Percentiles rank a stretch among this genome's conserved stretches.
These are phyloP conservation scores for Podospora appendiculata DNA, from an alignment of 495 filamentous ascomycete species.

Conservation along the genomic window DNA sequence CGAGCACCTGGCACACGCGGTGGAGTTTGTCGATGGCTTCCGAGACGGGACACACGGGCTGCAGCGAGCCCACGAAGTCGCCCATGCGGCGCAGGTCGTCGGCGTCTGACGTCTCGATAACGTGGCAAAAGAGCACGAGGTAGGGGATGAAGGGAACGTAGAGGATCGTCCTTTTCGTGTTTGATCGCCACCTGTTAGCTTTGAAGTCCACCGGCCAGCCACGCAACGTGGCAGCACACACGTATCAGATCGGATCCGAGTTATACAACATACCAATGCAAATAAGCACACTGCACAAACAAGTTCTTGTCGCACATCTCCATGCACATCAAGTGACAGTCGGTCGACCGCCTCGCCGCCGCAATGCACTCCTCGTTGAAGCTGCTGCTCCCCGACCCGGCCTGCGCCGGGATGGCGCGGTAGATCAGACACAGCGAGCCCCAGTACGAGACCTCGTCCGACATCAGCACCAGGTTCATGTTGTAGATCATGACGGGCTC, in stretches of 20 bases:
- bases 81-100: slow-evolving; percentile 46
- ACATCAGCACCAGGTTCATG: slow-evolving; percentile 40
- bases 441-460: slow-evolving; percentile 49
- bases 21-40: slow-evolving; percentile 52
- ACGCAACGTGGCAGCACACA: background rate
- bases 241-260: background rate
- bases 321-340: slow-evolving; percentile 46
- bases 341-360: slow-evolving; percentile 47
- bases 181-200: no score
- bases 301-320: slow-evolving; percentile 37
- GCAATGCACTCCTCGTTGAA: slow-evolving; percentile 55
- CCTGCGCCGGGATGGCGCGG: slow-evolving; percentile 44
- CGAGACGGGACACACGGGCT: slow-evolving; percentile 41
- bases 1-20: slow-evolving; percentile 52
- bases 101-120: slow-evolving; percentile 43
- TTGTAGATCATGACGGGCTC: slow-evolving; percentile 13
- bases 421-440: slow-evolving; percentile 52
- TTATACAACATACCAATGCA: slow-evolving; percentile 49
- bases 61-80: slow-evolving; percentile 51
- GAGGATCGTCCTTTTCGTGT: slow-evolving; percentile 50
- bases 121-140: slow-evolving; percentile 63
- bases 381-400: background rate
- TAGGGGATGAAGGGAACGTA: slow-evolving; percentile 61
- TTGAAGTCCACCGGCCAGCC: background rate
- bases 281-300: slow-evolving; percentile 46